These are phyloP conservation scores for Ustilago esculenta DNA, from an alignment of 1,284 basidiomycete species.

Conservation along the genomic window DNA sequence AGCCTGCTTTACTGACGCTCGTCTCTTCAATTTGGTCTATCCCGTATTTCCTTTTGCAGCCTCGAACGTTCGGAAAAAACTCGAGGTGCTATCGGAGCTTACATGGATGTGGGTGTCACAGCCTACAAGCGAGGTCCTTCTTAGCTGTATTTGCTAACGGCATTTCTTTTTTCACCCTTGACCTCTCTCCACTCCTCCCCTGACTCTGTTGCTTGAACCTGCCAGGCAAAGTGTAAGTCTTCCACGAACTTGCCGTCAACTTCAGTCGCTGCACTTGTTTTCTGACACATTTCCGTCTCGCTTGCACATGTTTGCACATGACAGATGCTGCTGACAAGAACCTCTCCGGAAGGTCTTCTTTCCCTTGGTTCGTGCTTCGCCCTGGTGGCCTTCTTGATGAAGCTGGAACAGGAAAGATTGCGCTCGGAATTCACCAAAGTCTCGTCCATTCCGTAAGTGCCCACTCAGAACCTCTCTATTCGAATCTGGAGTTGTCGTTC, in stretches of 20 bases:
- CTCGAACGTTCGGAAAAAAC: slow-evolving; percentile 64
- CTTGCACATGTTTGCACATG: neutral
- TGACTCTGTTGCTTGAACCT: neutral
- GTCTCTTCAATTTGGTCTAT: neutral
- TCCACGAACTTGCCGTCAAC: too few species aligned
- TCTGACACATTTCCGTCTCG: too few species aligned
- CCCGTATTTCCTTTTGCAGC: slow-evolving; percentile 16
- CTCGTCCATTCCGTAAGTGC: slow-evolving; percentile 30
- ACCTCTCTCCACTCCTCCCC: neutral
- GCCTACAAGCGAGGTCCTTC: too few species aligned
- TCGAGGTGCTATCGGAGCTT: slow-evolving; percentile 40
- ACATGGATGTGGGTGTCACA: slow-evolving; percentile 42
- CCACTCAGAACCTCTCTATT: too few species aligned
- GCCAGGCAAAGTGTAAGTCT: too few species aligned
- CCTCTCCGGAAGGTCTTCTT: slow-evolving; percentile 72
- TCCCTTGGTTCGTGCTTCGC: slow-evolving; percentile 78
- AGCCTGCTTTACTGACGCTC: neutral
- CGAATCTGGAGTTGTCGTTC: too few species aligned
- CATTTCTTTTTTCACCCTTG: too few species aligned
- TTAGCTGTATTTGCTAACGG: too few species aligned
- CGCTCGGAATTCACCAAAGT: slow-evolving; percentile 41
- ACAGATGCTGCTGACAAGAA: slow-evolving; percentile 76
- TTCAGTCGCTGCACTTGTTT: too few species aligned
- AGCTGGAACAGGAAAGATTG: slow-evolving; percentile 51
- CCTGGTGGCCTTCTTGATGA: slow-evolving; percentile 74